phyloP scores from a whole-genome alignment of 2,329 filamentous ascomycete genomes.

The Sporothrix curviconia region DNA sequence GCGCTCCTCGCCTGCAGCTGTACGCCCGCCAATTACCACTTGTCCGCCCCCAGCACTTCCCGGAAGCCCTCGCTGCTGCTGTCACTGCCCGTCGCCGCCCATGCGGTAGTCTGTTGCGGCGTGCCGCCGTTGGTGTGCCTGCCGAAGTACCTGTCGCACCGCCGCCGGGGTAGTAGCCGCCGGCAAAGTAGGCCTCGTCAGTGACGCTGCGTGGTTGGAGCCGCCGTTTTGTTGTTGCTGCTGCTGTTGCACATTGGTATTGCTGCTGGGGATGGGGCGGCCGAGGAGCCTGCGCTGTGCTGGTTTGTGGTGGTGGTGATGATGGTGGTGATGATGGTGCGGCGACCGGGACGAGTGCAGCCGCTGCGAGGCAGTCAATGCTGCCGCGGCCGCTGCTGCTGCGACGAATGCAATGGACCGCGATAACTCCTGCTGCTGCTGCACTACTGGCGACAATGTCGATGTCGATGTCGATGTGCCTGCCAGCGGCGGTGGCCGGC shows the following conservation, averaged over 20 bases:
- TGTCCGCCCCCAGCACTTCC: constrained; percentile 64
- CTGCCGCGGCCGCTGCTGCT: constrained; percentile 16
- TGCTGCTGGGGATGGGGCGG: background rate
- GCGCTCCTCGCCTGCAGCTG: constrained; percentile 68
- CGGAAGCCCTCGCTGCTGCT: constrained; percentile 70
- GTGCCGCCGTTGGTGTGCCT: constrained; percentile 15
- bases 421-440: background rate
- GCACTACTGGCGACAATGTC: constrained; percentile 9
- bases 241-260: background rate
- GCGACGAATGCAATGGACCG: constrained; percentile 17
- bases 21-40: constrained; percentile 78
- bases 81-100: constrained; percentile 64
- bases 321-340: constrained; percentile 8
- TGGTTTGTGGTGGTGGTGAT: constrained; percentile 1
- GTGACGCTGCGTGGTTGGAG: constrained; percentile 5
- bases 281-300: background rate
- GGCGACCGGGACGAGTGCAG: constrained; percentile 14
- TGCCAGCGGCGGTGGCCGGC: constrained; percentile 14
- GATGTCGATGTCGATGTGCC: constrained; percentile 11
- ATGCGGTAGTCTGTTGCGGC: constrained; percentile 21
- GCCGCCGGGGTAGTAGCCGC: constrained; percentile 7
- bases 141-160: background rate
- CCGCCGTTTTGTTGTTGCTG: constrained; percentile 16
- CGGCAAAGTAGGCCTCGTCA: constrained; percentile 13
- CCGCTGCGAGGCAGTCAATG: constrained; percentile 18